Base-by-base conservation (phyloP, 163 green algal genomes). In the Scenedesmus sp. region DNA sequence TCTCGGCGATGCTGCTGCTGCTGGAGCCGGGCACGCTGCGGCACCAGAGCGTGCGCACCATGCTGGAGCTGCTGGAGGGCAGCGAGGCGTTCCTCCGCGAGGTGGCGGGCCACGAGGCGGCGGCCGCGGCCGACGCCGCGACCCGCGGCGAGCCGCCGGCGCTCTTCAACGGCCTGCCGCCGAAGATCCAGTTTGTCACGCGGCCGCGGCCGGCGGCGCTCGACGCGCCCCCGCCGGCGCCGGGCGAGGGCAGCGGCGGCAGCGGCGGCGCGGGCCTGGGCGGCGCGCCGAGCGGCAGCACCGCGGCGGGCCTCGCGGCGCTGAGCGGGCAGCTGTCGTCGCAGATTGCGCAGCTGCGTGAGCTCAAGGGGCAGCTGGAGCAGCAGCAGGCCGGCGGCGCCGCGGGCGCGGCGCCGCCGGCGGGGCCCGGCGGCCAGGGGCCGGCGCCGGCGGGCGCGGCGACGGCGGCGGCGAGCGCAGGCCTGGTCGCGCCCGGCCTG, bases 131-230 rank as follows among this genome's bases (percentile, higher is more conserved):
- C n/a, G n/a, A n/a, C n/a, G n/a, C n/a, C n/a, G n/a, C n/a, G n/a
- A n/a, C n/a, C n/a, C n/a, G n/a, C n/a, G n/a, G n/a, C n/a, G n/a
- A n/a, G n/a, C n/a, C n/a, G n/a, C n/a, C n/a, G n/a, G n/a, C n/a
- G n/a, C n/a, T n/a, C n/a, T n/a, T n/a, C n/a, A n/a, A n/a, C n/a
- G n/a, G n/a, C n/a, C n/a, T n/a, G n/a, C n/a, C n/a, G n/a, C n/a
- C n/a, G n/a, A 75, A 75, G 50, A 29, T 75, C 4, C 47, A 53
- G 50, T 75, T 75, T 36, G 31, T 75, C 13, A 75, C 31, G 7
- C 31, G 66, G 31, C 48, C 66, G 4, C 66, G 66, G 34, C 66
- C 66, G 7, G 31, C 66, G 9, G 45, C 39, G 17, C n/a, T 72
- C 3, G 63, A 72, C 28, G 9, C 57, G n/a, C 26, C 34, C 6